These are phyloP conservation scores for Sporothrix inflata DNA, from an alignment of 2,329 filamentous ascomycete species.

Conservation along the genomic window DNA sequence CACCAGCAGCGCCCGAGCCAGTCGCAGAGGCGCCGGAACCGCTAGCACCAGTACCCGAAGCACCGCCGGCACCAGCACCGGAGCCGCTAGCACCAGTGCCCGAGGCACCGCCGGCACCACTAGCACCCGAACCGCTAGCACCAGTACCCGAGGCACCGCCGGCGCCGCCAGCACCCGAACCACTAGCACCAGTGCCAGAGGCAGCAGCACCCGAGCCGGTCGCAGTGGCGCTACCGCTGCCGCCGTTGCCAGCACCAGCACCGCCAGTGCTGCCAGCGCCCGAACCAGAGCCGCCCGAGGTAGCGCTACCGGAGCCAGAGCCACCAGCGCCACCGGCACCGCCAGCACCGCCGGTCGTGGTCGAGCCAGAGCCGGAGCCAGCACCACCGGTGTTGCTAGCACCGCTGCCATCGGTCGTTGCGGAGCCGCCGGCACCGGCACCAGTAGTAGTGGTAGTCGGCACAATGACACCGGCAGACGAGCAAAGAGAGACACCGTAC, in stretches of 20 bases:
- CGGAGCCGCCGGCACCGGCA: background rate
- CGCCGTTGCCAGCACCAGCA: background rate
- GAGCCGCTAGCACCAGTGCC: conserved; percentile 21
- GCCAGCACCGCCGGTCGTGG: conserved; percentile 1
- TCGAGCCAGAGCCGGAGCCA: conserved; percentile 16
- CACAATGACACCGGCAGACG: conserved; percentile 43
- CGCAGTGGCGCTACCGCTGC: background rate
- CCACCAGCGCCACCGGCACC: background rate
- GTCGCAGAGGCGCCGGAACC: background rate
- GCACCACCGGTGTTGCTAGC: conserved; percentile 31
- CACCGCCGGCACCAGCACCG: conserved; percentile 17
- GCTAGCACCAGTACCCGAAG: conserved; percentile 24
- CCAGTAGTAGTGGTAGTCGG: conserved; percentile 39
- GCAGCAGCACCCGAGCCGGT: conserved; percentile 16
- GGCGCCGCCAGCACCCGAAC: background rate
- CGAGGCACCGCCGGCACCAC: background rate
- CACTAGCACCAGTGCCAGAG: conserved; percentile 5
- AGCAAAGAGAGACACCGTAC: conserved; percentile 48
- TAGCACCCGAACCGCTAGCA: conserved; percentile 3
- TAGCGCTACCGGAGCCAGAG: conserved; percentile 11
- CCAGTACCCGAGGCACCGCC: conserved; percentile 9
- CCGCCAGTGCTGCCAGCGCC: conserved; percentile 2
- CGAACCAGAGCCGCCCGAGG: conserved; percentile 1
- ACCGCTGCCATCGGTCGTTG: conserved; percentile 33
- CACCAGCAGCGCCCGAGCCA: background rate